Percentiles rank a stretch among this genome's conserved stretches.
Conservation (phyloP, 2,329 filamentous ascomycete species). For the Phaeoacremonium minimum region DNA sequence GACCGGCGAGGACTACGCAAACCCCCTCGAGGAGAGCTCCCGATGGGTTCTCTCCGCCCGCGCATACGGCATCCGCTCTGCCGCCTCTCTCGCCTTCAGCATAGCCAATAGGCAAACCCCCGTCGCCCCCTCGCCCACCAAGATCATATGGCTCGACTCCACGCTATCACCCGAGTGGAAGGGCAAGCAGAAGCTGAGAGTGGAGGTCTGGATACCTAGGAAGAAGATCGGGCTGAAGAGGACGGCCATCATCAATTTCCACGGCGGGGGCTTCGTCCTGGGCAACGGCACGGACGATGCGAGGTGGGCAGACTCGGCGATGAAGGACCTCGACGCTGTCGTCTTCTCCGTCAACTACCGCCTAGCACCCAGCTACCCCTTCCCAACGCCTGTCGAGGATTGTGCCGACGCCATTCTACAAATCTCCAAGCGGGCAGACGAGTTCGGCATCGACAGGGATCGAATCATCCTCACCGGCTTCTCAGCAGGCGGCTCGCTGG, state of each 20-base stretch:
- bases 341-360: conserved; percentile 65
- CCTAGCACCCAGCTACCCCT: conserved; percentile 61
- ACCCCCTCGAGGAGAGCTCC: conserved; percentile 36
- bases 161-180: conserved; percentile 28
- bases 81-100: conserved; percentile 36
- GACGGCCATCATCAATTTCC: conserved; percentile 60
- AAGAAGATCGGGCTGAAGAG: conserved; percentile 16
- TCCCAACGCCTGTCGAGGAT: conserved; percentile 62
- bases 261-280: conserved; percentile 64
- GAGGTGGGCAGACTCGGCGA: conserved; percentile 52
- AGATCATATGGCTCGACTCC: conserved; percentile 36
- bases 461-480: conserved; percentile 59
- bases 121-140: conserved; percentile 29
- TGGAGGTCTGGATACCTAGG: conserved; percentile 40
- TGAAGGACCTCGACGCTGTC: conserved; percentile 48
- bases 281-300: conserved; percentile 61
- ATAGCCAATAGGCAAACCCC: conserved; percentile 36
- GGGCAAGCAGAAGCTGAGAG: conserved; percentile 33
- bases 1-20: conserved; percentile 26
- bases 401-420: conserved; percentile 61
- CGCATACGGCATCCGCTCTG: conserved; percentile 37
- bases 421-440: conserved; percentile 48
- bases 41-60: conserved; percentile 37
- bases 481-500: conserved; percentile 56
- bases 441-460: conserved; percentile 52